Conservation (phyloP, 805 yeast genomes). For the Kuraishia piskuri region DNA sequence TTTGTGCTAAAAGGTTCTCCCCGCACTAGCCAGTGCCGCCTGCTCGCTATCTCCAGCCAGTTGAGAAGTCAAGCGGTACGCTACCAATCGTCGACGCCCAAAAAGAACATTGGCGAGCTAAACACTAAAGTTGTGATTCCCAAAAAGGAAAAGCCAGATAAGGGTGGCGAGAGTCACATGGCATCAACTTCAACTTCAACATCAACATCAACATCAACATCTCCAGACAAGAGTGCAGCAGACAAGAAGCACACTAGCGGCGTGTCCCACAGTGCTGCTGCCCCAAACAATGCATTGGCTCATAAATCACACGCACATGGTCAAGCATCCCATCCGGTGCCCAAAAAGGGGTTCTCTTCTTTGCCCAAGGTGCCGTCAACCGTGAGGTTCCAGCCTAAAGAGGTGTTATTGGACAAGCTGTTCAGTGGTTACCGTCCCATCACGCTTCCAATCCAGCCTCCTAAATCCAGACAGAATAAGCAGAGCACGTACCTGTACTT, state of each 20-base stretch:
- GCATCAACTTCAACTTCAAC: background rate
- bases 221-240: too few species aligned
- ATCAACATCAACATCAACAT: background rate
- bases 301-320: too few species aligned
- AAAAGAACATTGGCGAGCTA: background rate
- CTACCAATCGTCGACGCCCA: conserved; percentile 1
- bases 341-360: conserved; percentile 23
- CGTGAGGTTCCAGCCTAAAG: conserved; percentile 21
- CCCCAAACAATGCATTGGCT: background rate
- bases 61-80: background rate
- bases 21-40: background rate
- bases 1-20: background rate
- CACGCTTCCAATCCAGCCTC: conserved; percentile 22
- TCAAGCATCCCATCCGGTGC: background rate
- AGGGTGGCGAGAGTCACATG: background rate
- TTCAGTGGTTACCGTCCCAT: conserved; percentile 28
- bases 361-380: conserved; percentile 26
- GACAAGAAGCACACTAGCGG: too few species aligned
- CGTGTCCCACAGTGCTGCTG: too few species aligned
- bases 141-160: conserved; percentile 1
- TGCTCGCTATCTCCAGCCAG: background rate
- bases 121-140: background rate
- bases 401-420: conserved; percentile 22
- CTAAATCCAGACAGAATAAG: conserved; percentile 11
- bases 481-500: conserved; percentile 20